phyloP scores from a whole-genome alignment of 2,329 filamentous ascomycete genomes.

The Botryosphaeria dothidea region DNA sequence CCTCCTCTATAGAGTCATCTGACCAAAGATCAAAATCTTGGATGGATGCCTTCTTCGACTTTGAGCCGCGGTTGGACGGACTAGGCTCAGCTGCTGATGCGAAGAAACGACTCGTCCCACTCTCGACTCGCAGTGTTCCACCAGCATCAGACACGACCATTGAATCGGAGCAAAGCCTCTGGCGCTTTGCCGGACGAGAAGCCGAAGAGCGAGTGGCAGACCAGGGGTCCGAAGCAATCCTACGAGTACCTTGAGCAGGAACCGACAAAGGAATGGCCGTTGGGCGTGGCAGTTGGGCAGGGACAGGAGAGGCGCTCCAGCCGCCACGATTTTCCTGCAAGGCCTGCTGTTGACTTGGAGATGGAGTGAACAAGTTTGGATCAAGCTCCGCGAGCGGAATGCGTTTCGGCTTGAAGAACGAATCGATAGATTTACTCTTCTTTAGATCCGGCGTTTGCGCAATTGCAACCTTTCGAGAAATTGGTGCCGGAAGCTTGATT shows the following conservation, averaged over 20 bases:
- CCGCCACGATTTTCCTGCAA: slow-evolving; percentile 54
- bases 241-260: background rate
- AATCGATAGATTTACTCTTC: slow-evolving; percentile 61
- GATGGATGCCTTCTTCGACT: slow-evolving; percentile 30
- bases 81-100: slow-evolving; percentile 38
- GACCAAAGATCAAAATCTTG: slow-evolving; percentile 49
- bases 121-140: slow-evolving; percentile 26
- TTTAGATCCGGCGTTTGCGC: slow-evolving; percentile 54
- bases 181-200: slow-evolving; percentile 45
- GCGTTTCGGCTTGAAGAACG: slow-evolving; percentile 66
- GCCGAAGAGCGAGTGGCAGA: slow-evolving; percentile 36
- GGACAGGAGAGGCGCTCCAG: slow-evolving; percentile 57
- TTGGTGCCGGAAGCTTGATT: slow-evolving; percentile 39
- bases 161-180: slow-evolving; percentile 47
- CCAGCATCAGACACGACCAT: slow-evolving; percentile 30
- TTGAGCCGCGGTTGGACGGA: slow-evolving; percentile 41
- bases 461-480: slow-evolving; percentile 26
- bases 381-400: slow-evolving; percentile 67
- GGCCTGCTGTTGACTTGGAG: slow-evolving; percentile 63
- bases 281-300: slow-evolving; percentile 37
- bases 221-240: slow-evolving; percentile 6
- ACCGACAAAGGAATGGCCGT: background rate
- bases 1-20: slow-evolving; percentile 50
- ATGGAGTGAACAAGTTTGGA: slow-evolving; percentile 66
- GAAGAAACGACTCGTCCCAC: slow-evolving; percentile 50